These are phyloP conservation scores for Gardenia jasminoides DNA, from an alignment of 257 asterid species.

Conservation along the genomic window DNA sequence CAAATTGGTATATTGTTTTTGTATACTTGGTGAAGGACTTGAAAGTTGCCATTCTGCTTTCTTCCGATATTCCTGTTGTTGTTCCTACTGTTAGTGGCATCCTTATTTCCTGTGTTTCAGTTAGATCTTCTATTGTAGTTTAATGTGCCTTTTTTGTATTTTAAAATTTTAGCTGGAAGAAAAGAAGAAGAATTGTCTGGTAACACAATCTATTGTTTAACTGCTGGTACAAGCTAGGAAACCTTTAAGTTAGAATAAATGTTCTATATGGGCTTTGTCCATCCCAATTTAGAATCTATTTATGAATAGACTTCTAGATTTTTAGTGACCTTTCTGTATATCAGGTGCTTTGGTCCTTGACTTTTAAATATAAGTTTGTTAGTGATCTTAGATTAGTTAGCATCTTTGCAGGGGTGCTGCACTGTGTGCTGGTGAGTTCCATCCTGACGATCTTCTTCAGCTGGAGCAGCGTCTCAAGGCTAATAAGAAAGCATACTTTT, in stretches of 20 bases:
- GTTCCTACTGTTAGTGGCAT: neutral
- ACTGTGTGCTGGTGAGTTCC: slow-evolving; percentile 73
- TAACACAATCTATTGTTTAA: neutral
- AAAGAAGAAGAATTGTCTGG: neutral
- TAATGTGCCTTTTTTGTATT: neutral
- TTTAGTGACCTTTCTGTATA: too few relatives aligned
- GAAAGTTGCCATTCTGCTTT: neutral
- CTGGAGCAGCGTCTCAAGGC: slow-evolving; percentile 56
- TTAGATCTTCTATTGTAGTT: neutral
- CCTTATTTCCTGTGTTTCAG: neutral
- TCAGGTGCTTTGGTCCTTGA: neutral
- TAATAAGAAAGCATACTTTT: slow-evolving; percentile 57
- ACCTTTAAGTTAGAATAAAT: neutral
- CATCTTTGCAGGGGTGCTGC: slow-evolving; percentile 69
- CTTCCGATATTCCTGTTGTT: neutral
- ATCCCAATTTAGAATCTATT: neutral
- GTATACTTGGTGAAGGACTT: neutral
- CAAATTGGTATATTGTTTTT: neutral
- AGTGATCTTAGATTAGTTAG: slow-evolving; percentile 4
- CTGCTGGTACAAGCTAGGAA: neutral
- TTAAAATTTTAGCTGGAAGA: neutral
- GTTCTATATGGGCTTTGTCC: neutral
- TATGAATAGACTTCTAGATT: too few relatives aligned
- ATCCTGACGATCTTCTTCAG: slow-evolving; percentile 69
- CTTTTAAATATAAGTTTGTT: neutral